Evolutionary conservation across 2,329 filamentous ascomycete genomes (phyloP).

Genomic region (Verticillium zaregamsianum): DNA sequence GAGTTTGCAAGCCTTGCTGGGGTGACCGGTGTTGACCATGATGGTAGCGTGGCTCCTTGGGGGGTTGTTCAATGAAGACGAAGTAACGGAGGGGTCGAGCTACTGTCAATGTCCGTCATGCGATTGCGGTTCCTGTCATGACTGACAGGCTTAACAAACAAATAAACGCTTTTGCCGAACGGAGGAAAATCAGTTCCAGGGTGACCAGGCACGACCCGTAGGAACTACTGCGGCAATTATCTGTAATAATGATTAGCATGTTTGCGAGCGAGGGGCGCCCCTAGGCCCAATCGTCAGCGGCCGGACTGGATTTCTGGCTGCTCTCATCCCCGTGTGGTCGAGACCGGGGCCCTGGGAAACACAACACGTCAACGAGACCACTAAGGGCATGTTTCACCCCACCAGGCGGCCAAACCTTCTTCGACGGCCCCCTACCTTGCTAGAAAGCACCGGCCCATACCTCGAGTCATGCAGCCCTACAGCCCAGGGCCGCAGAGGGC

Average conservation of each 20-base stretch:
- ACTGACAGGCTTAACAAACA: neutral
- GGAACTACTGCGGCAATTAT: neutral
- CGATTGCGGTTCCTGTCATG: neutral
- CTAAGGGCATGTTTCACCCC: neutral
- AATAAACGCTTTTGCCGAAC: neutral
- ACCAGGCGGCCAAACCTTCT: neutral
- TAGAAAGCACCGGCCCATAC: neutral
- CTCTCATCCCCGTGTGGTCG: neutral
- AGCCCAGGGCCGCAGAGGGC: neutral
- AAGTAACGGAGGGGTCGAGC: neutral
- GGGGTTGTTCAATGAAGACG: neutral
- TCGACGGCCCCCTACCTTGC: neutral
- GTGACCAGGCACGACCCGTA: neutral
- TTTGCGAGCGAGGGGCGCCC: neutral
- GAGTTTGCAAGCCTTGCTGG: constrained; percentile 14
- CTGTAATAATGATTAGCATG: neutral
- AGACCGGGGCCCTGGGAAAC: neutral
- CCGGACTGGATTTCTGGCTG: neutral
- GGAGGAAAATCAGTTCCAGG: neutral
- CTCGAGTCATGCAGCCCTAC: neutral
- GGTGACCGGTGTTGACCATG: constrained; percentile 14
- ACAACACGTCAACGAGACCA: neutral
- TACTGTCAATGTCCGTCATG: neutral
- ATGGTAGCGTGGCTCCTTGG: neutral
- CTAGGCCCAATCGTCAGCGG: neutral